A percentile compares a stretch with the other conserved stretches of the same genome.
phyloP scores from a whole-genome alignment of 139 green algal species.

The Chlorella sorokiniana region DNA sequence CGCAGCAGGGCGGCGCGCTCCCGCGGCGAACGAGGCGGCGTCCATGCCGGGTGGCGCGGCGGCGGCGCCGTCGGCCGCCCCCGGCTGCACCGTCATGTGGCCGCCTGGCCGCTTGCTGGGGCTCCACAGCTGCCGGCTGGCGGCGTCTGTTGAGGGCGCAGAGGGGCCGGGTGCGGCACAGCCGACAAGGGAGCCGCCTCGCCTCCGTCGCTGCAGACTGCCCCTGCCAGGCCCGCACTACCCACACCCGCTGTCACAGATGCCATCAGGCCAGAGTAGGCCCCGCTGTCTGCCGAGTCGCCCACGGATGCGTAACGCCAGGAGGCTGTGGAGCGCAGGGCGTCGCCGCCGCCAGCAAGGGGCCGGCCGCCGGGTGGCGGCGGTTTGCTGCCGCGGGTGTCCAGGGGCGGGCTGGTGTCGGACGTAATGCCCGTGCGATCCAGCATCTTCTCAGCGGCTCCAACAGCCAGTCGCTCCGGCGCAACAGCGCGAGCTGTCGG shows the following conservation, averaged over 20 bases:
- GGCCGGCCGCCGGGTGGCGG: too few relatives aligned
- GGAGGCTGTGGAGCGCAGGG: neutral
- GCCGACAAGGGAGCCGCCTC: neutral
- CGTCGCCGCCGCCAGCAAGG: neutral
- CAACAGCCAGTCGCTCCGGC: too few relatives aligned
- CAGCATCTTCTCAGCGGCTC: too few relatives aligned
- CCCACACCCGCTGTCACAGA: neutral
- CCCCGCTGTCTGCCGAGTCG: conserved; percentile 7
- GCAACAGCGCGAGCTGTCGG: too few relatives aligned
- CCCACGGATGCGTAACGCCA: conserved; percentile 4
- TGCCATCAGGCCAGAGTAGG: neutral
- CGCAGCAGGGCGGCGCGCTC: conserved; percentile 32
- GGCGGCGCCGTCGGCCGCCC: neutral
- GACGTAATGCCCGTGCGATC: too few relatives aligned
- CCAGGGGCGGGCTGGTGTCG: too few relatives aligned
- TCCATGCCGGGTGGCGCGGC: conserved; percentile 11
- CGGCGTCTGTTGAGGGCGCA: neutral
- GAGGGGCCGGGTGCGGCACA: neutral
- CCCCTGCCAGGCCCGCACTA: neutral
- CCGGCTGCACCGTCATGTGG: neutral
- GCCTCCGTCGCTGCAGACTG: neutral
- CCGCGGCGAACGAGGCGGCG: conserved; percentile 23
- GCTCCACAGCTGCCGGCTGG: conserved; percentile 19
- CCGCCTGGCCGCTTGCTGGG: conserved; percentile 10
- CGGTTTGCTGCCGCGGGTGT: too few relatives aligned